Evolutionary conservation across 208 protist species (phyloP).

Genomic region (Tetramitus jugosus): DNA sequence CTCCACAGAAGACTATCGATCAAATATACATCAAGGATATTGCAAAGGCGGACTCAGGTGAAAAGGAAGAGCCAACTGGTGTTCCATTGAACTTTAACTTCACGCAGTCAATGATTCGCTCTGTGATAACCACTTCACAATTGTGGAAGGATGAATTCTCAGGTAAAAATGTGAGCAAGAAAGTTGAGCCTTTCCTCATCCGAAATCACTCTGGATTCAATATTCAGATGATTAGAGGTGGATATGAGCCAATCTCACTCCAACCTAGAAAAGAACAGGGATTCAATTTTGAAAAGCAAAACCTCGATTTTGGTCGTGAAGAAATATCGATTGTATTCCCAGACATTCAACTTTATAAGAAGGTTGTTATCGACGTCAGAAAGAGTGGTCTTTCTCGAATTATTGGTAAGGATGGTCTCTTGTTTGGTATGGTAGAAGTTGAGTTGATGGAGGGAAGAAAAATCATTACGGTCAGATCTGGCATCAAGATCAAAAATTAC

Average conservation of each 20-base stretch:
- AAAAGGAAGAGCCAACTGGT: neutral
- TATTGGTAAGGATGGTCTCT: neutral
- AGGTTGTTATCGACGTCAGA: neutral
- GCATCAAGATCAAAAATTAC: neutral
- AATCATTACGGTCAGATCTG: slow-evolving; percentile 2
- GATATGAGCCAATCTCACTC: neutral
- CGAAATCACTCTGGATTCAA: neutral
- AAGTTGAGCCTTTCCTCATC: neutral
- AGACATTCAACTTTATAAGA: neutral
- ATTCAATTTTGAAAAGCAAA: neutral
- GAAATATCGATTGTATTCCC: too few relatives aligned
- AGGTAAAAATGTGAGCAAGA: neutral
- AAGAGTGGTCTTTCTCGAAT: neutral
- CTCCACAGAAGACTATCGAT: neutral
- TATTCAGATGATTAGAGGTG: neutral
- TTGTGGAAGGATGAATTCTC: slow-evolving; percentile 14
- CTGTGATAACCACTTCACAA: neutral
- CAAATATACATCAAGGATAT: too few relatives aligned
- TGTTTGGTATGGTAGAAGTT: neutral
- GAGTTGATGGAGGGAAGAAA: slow-evolving; percentile 1
- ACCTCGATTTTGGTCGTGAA: neutral
- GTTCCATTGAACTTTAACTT: neutral
- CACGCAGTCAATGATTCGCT: neutral
- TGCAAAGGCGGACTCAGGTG: too few relatives aligned
- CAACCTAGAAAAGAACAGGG: neutral